Conservation (phyloP, 345 rosid genomes). For the Zanthoxylum bungeanum region DNA sequence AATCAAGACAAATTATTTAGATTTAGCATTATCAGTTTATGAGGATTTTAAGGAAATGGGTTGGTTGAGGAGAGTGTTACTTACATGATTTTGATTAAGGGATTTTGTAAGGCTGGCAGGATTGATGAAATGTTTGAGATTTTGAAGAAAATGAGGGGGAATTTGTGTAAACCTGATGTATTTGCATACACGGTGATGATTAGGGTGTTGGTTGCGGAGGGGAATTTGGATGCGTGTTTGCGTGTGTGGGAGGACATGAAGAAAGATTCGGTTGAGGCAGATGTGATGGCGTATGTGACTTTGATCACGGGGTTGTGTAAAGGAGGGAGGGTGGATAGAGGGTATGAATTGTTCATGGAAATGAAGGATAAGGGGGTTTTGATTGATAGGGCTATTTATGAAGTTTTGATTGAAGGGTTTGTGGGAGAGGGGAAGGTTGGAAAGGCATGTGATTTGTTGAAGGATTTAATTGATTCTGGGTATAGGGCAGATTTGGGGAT, state of each 20-base stretch:
- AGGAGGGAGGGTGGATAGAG: slow-evolving; percentile 56
- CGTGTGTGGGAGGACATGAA: slow-evolving; percentile 86
- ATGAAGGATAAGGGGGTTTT: slow-evolving; percentile 66
- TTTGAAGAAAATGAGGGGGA: slow-evolving; percentile 62
- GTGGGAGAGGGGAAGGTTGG: slow-evolving; percentile 64
- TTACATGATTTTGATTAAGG: slow-evolving; percentile 75
- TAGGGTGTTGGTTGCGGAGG: slow-evolving; percentile 52
- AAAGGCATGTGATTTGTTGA: slow-evolving; percentile 61
- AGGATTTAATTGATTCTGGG: slow-evolving; percentile 84
- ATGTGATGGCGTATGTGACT: slow-evolving; percentile 82
- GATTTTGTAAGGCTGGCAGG: slow-evolving; percentile 68
- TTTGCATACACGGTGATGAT: slow-evolving; percentile 86
- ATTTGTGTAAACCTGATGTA: slow-evolving; percentile 76
- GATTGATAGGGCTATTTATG: slow-evolving; percentile 71
- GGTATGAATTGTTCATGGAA: slow-evolving; percentile 60
- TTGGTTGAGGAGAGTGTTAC: slow-evolving; percentile 76
- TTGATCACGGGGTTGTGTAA: slow-evolving; percentile 62
- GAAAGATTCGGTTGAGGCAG: slow-evolving; percentile 63
- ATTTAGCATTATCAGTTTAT: slow-evolving; percentile 76
- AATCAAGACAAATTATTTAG: slow-evolving; percentile 58
- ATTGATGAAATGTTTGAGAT: slow-evolving; percentile 57
- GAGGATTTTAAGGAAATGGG: slow-evolving; percentile 61
- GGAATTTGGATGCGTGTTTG: slow-evolving; percentile 69
- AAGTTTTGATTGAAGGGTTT: slow-evolving; percentile 64
- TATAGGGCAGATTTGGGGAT: slow-evolving; percentile 81